These are phyloP conservation scores for Leptosphaerulina australis DNA, from an alignment of 2,329 filamentous ascomycete species.

Conservation along the genomic window DNA sequence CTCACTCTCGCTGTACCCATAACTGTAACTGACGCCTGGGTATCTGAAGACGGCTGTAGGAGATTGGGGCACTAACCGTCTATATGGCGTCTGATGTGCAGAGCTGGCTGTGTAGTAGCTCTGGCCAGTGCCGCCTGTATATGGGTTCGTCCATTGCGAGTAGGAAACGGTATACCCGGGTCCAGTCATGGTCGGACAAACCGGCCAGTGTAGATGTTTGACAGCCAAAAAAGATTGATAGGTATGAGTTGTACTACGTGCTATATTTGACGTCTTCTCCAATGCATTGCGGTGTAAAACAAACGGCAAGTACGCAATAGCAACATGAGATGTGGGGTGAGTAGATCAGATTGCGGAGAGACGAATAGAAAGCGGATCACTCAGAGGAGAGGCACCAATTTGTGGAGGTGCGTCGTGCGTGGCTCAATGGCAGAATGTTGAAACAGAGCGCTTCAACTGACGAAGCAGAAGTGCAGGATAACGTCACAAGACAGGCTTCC, in stretches of 20 bases:
- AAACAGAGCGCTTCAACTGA: slow-evolving; percentile 33
- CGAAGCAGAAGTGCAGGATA: slow-evolving; percentile 38
- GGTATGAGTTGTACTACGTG: slow-evolving; percentile 40
- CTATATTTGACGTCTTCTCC: slow-evolving; percentile 36
- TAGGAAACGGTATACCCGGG: slow-evolving; percentile 36
- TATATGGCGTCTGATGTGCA: slow-evolving; percentile 27
- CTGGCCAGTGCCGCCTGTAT: slow-evolving; percentile 21
- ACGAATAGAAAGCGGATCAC: slow-evolving; percentile 41
- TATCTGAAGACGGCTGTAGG: slow-evolving; percentile 27
- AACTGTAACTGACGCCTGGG: background rate
- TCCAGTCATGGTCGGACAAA: slow-evolving; percentile 38
- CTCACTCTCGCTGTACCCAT: slow-evolving; percentile 24
- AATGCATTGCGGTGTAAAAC: slow-evolving; percentile 43
- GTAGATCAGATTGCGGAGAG: slow-evolving; percentile 42
- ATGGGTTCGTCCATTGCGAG: slow-evolving; percentile 45
- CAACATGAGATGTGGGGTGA: slow-evolving; percentile 46
- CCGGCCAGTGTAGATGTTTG: slow-evolving; percentile 24
- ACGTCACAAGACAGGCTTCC: slow-evolving; percentile 42
- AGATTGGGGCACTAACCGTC: slow-evolving; percentile 33
- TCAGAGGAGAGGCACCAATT: slow-evolving; percentile 33
- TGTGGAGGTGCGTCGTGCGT: slow-evolving; percentile 37
- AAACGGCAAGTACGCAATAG: slow-evolving; percentile 38
- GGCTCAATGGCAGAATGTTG: slow-evolving; percentile 36
- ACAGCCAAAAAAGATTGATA: slow-evolving; percentile 31
- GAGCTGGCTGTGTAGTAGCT: slow-evolving; percentile 10